Conservation (phyloP, 176 grass and related monocot genomes). For the Secale cereale region DNA sequence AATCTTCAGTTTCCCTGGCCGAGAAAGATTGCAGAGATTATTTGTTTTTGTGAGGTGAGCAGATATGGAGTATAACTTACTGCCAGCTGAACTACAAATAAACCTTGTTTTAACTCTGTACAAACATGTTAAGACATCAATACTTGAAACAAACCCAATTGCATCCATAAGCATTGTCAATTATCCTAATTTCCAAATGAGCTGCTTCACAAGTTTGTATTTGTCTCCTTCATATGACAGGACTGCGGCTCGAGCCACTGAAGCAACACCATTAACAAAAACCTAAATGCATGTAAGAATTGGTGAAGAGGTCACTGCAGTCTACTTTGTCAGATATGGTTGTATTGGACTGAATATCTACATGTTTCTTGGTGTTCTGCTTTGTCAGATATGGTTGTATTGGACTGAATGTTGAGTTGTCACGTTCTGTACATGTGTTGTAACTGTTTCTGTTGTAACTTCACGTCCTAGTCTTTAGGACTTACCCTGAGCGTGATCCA, state of each 20-base stretch:
- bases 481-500: no score
- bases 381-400: no score
- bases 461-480: no score
- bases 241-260: neutral
- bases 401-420: no score
- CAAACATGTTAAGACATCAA: neutral
- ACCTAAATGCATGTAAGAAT: neutral
- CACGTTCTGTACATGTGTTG: no score
- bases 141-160: neutral
- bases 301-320: neutral
- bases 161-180: neutral
- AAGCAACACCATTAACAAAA: neutral
- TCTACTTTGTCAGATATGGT: neutral
- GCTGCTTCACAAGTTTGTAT: neutral
- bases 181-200: neutral
- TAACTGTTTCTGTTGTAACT: no score
- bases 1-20: neutral
- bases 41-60: neutral
- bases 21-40: neutral
- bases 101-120: neutral
- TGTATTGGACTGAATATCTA: neutral
- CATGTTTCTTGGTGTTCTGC: neutral
- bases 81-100: neutral
- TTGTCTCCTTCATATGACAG: neutral
- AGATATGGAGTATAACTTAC: neutral